Base-by-base conservation (phyloP, 176 grass and related monocot genomes). In the Miscanthus lutarioriparius region DNA sequence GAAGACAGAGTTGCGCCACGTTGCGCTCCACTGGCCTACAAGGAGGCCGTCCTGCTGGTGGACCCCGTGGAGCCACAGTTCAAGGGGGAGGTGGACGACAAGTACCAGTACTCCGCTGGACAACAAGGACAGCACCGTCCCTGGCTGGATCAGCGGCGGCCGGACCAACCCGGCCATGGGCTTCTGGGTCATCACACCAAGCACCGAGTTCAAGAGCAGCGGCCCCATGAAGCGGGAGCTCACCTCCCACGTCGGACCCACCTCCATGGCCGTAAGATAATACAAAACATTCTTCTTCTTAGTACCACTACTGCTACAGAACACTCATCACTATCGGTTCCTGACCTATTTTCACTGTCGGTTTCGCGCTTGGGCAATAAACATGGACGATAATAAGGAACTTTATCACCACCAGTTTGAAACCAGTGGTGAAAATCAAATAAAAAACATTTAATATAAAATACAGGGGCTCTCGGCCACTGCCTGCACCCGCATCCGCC, bases 21-120 rank as follows among this genome's bases (percentile, higher is more conserved):
- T 4, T 45, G 37, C 6, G 15, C n/a, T n/a, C 56, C 64, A 6
- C 54, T 97, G 47, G 95, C 92, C 22, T 97, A 86, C 90, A 80
- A 88, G 68, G 95, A 97, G 47, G 95, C 95, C 0, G 88, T 87
- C 19, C 85, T 89, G 28, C 90, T 94, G 6, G 69, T 77, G 2
- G 27, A 97, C 7, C 95, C 95, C 26, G 26, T 41, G 47, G 72
- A 89, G 20, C 40, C 85, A 47, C 54, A 81, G 28, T 85, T 94
- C 59, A 92, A 77, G 71, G 92, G 95, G 78, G 88, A 97, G 86
- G 95, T 97, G 26, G 95, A 97, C 85, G 95, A 97, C 78, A 97
- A 97, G 88, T 94, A 97, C 26, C 68, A 90, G 80, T 97, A 94
- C 69, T 77, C n/a, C 92, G 20, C 17, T 85, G 32, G 86, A 92